phyloP scores from a whole-genome alignment of 2,329 filamentous ascomycete species.

The Penicillium sp. region DNA sequence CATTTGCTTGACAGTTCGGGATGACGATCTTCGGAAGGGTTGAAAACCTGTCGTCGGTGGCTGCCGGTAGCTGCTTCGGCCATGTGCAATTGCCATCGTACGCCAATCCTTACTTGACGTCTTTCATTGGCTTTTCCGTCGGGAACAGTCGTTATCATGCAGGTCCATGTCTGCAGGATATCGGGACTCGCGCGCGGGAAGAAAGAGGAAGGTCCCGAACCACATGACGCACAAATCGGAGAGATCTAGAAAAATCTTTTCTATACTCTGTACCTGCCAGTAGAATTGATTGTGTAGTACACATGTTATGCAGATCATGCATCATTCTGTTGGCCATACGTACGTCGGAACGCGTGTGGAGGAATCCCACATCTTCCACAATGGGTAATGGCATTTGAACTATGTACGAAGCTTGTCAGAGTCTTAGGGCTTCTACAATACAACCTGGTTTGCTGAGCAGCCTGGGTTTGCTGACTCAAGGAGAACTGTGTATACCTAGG shows the following conservation, averaged over 20 bases:
- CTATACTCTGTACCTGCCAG: neutral
- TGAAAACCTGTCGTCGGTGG: neutral
- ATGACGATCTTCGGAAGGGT: conserved; percentile 2
- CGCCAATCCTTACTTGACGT: conserved; percentile 6
- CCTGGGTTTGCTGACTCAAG: neutral
- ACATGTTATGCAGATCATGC: conserved; percentile 17
- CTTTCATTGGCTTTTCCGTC: conserved; percentile 5
- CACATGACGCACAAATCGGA: neutral
- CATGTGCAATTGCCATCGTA: neutral
- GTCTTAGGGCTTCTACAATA: neutral
- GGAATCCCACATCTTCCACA: conserved; percentile 1
- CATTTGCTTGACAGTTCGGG: conserved; percentile 12
- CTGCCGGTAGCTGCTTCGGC: neutral
- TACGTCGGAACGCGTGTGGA: conserved; percentile 12
- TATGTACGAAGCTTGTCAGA: conserved; percentile 3
- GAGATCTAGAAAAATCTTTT: neutral
- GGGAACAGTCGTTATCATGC: conserved; percentile 11
- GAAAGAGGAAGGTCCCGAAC: neutral
- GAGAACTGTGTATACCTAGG: too few species aligned
- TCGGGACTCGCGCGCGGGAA: neutral
- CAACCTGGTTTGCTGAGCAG: neutral
- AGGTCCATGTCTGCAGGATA: conserved; percentile 4
- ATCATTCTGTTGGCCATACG: conserved; percentile 11
- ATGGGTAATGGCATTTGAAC: conserved; percentile 10
- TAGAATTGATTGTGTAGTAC: conserved; percentile 3